Evolutionary conservation across 2,329 filamentous ascomycete species (phyloP).

Genomic region (Dactylella cylindrospora): DNA sequence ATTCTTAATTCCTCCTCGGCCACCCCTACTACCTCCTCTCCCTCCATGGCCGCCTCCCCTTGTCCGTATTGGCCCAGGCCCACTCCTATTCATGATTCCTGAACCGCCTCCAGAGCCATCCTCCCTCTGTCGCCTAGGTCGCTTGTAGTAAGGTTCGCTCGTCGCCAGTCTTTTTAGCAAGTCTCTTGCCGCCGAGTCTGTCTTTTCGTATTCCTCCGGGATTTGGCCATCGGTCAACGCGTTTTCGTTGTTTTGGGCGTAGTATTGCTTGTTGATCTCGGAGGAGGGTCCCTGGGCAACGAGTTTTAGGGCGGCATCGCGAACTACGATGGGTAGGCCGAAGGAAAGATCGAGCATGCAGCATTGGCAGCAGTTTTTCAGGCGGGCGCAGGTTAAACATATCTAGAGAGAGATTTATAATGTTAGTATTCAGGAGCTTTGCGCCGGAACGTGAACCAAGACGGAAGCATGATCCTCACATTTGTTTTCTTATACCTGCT

Average conservation of each 20-base stretch:
- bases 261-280: slow-evolving; percentile 94
- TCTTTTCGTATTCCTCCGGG: slow-evolving; percentile 63
- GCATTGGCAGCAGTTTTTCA: slow-evolving; percentile 98
- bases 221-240: slow-evolving; percentile 84
- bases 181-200: slow-evolving; percentile 93
- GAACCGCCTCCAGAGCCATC: slow-evolving; percentile 54
- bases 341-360: slow-evolving; percentile 98
- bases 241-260: slow-evolving; percentile 94
- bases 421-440: not conserved
- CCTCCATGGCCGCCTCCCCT: slow-evolving; percentile 49
- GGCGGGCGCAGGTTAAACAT: slow-evolving; percentile 89
- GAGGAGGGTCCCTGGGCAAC: slow-evolving; percentile 89
- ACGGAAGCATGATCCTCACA: slow-evolving; percentile 30
- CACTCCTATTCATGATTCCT: slow-evolving; percentile 45
- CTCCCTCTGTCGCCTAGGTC: slow-evolving; percentile 55
- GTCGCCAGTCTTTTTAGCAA: slow-evolving; percentile 79
- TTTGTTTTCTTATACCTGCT: slow-evolving; percentile 89
- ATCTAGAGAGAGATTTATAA: slow-evolving; percentile 12
- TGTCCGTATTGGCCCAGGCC: slow-evolving; percentile 51
- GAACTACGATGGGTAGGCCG: slow-evolving; percentile 87
- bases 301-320: slow-evolving; percentile 97
- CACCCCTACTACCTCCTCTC: slow-evolving; percentile 53
- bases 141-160: slow-evolving; percentile 93
- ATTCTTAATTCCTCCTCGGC: slow-evolving; percentile 56
- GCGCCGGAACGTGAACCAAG: not conserved